Percentiles rank a stretch among this genome's conserved stretches.
Conservation (phyloP, 2,329 filamentous ascomycete species). For the Colletotrichum kahawae region DNA sequence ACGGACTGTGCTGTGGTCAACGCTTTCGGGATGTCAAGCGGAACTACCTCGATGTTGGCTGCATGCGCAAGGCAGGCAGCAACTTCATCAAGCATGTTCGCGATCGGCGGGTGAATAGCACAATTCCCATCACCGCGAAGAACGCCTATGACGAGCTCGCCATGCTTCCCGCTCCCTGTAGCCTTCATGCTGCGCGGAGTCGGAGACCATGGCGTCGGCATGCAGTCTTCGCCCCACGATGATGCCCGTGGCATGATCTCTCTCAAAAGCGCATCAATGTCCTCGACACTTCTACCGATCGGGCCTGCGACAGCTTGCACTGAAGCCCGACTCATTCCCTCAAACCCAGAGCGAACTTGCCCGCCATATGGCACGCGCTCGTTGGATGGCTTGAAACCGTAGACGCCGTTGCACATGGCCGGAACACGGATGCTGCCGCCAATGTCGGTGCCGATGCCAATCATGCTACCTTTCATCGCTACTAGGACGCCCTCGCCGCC, state of each 20-base stretch:
- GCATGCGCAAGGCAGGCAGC: not conserved
- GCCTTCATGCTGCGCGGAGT: not conserved
- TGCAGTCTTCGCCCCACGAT: slow-evolving; percentile 13
- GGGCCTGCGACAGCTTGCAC: slow-evolving; percentile 13
- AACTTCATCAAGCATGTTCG: slow-evolving; percentile 9
- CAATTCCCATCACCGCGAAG: slow-evolving; percentile 13
- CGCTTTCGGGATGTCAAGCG: not conserved
- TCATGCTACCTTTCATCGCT: slow-evolving; percentile 6
- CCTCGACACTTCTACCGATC: slow-evolving; percentile 5
- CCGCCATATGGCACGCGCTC: slow-evolving; percentile 10
- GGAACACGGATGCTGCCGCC: slow-evolving; percentile 19
- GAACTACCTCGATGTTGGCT: not conserved
- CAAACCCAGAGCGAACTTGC: not conserved
- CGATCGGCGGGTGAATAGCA: not conserved
- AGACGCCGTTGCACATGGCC: slow-evolving; percentile 17
- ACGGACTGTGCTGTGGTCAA: slow-evolving; percentile 3
- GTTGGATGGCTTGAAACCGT: slow-evolving; percentile 15
- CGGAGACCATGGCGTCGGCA: slow-evolving; percentile 1
- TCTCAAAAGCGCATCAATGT: not conserved
- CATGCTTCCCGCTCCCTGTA: not conserved
- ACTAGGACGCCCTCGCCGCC: slow-evolving; percentile 16
- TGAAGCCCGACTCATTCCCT: slow-evolving; percentile 10
- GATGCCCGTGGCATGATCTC: slow-evolving; percentile 6
- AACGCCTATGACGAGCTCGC: slow-evolving; percentile 5
- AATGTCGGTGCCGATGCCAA: slow-evolving; percentile 14